Evolutionary conservation across 2,329 filamentous ascomycete species (phyloP).

Genomic region (Aspergillus sergii): DNA sequence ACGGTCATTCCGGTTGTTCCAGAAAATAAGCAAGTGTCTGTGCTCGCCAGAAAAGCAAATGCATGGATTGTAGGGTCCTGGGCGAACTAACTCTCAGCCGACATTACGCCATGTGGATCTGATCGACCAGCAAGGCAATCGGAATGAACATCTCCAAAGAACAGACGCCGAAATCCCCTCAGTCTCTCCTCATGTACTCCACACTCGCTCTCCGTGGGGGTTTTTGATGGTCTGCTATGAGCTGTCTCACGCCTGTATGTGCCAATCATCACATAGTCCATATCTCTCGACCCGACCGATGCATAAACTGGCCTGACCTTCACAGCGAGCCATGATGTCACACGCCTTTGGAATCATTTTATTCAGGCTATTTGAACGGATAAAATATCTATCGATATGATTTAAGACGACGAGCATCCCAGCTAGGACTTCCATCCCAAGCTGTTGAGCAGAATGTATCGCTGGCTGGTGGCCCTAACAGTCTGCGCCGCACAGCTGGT

Average conservation of each 20-base stretch:
- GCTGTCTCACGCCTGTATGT: neutral
- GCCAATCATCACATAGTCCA: neutral
- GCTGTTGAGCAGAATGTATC: neutral
- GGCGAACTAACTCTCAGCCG: neutral
- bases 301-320: neutral
- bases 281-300: neutral
- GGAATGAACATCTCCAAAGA: neutral
- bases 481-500: constrained; percentile 1
- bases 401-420: neutral
- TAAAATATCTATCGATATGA: neutral
- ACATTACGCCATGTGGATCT: neutral
- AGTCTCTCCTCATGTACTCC: constrained; percentile 1
- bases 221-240: neutral
- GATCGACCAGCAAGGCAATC: neutral
- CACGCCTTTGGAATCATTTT: neutral
- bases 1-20: neutral
- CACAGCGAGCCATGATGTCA: neutral
- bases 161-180: neutral
- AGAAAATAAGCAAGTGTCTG: neutral
- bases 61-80: neutral
- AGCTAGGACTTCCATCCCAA: too few species aligned
- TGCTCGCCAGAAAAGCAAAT: neutral
- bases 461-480: constrained; percentile 4
- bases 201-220: neutral
- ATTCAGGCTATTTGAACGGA: constrained; percentile 8